Base-by-base conservation (phyloP, 108 stramenopile genomes). In the Hondaea fermentalgiana region DNA sequence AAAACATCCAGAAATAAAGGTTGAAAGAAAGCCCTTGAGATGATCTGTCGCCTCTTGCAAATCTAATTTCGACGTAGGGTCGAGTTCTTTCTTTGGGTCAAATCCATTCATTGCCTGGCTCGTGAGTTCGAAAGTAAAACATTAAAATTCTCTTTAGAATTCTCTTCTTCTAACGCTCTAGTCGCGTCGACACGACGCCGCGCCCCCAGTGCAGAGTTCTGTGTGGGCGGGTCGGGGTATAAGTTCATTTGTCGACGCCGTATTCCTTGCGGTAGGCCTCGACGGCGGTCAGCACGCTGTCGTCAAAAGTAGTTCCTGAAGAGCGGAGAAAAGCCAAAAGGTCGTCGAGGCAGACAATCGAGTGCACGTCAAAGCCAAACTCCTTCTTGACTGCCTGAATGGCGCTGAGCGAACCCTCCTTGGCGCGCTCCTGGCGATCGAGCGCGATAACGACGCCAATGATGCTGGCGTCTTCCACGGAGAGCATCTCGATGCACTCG, bases 391-490 rank as follows among this genome's bases (percentile, higher is more conserved):
- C 97, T n/a, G 96, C 96, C 91, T 97, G 96, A 10, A 97, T 95
- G 5, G 98, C 97, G 57, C 96, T 96, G 17, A 96, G 88, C 5
- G 93, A 93, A 91, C 96, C 95, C 14, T 95, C 95, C 89, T 95
- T 88, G 17, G 96, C 95, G 88, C 94, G 94, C 91, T 98, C 99
- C 44, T 98, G 97, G 87, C 99, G 92, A 92, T 99, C 99, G 51
- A 99, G 91, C 44, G 98, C 98, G 72, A 99, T 97, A 35, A 94
- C 93, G 12, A 98, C 97, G 44, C 97, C 99, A 2, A 97, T 94
- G 42, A 96, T 94, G 21, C 91, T 93, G 2, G 98, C 99, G 14
- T 95, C 96, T 43, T 95, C 95, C 35, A 87, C 64, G 23, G 83
- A 60, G n/a, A 99, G 93, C 89, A 98, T 91, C 14, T 91, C 92